phyloP scores from a whole-genome alignment of 2,329 filamentous ascomycete species.

The Catunica adiposa region DNA sequence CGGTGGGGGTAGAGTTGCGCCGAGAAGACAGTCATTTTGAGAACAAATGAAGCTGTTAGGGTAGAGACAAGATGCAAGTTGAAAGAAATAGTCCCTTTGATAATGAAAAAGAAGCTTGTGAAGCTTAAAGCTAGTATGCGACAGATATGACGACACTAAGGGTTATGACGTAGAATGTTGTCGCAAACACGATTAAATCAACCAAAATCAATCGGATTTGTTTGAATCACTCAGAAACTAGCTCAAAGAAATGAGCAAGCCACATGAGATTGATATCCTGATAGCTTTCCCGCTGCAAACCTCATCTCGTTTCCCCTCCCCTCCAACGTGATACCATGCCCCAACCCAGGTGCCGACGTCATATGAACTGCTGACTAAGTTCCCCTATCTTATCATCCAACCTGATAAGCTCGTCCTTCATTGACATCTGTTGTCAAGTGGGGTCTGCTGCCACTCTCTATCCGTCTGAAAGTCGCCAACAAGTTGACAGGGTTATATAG shows the following conservation, averaged over 20 bases:
- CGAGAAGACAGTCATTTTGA: constrained; percentile 32
- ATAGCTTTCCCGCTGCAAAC: background rate
- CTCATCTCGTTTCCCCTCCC: background rate
- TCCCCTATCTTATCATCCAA: background rate
- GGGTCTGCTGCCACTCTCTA: background rate
- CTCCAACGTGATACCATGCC: background rate
- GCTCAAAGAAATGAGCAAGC: too few species aligned
- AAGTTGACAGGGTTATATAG: background rate
- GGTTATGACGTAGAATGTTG: background rate
- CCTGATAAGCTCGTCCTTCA: constrained; percentile 7
- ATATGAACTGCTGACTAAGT: constrained; percentile 12
- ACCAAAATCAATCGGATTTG: background rate
- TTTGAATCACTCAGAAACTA: too few species aligned
- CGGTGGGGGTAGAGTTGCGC: constrained; percentile 51
- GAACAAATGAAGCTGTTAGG: background rate
- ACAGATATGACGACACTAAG: background rate
- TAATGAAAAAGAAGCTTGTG: background rate
- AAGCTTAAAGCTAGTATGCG: background rate
- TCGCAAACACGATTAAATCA: background rate
- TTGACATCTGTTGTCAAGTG: background rate
- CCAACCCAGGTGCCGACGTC: constrained; percentile 3
- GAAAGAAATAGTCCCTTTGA: background rate
- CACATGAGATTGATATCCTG: background rate
- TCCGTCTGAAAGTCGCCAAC: background rate
- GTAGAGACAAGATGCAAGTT: background rate